phyloP scores from a whole-genome alignment of 179 eudicot genomes.

The Corrigiola litoralis region DNA sequence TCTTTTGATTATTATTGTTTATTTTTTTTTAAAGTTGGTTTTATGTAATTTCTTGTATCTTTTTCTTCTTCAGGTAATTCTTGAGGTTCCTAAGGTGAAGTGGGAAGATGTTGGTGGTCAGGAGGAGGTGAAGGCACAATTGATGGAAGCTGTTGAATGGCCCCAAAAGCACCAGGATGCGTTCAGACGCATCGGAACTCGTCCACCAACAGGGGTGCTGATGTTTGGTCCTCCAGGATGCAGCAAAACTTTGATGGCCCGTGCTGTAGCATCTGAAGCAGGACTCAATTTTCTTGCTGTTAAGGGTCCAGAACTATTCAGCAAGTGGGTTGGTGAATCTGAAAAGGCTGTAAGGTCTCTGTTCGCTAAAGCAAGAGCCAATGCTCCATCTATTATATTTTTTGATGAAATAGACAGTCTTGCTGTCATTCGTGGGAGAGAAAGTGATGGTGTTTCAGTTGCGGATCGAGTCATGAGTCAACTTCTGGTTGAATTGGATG shows the following conservation, averaged over 20 bases:
- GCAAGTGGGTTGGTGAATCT: constrained; percentile 99
- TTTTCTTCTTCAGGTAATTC: constrained; percentile 51
- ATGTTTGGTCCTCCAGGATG: constrained; percentile 99
- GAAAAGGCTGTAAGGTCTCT: constrained; percentile 89
- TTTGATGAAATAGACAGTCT: constrained; percentile 97
- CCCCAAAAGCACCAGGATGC: constrained; percentile 89
- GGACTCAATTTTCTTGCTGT: constrained; percentile 88
- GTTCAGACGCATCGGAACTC: constrained; percentile 71
- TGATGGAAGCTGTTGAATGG: constrained; percentile 95
- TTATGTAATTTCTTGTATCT: not conserved
- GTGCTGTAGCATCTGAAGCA: constrained; percentile 96
- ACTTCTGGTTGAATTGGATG: constrained; percentile 90
- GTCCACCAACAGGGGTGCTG: constrained; percentile 84
- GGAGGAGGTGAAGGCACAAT: constrained; percentile 75
- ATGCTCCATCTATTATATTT: constrained; percentile 91
- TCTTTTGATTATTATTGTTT: too few relatives aligned
- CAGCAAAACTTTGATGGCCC: constrained; percentile 96
- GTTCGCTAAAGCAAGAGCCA: constrained; percentile 87
- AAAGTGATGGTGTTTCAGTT: constrained; percentile 88
- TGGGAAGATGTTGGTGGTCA: constrained; percentile 99
- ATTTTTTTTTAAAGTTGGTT: too few relatives aligned
- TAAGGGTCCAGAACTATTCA: constrained; percentile 94
- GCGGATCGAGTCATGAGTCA: constrained; percentile 94
- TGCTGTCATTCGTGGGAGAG: constrained; percentile 80
- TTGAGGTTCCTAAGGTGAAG: constrained; percentile 82